Conservation (phyloP, 2,329 filamentous ascomycete species). For the Colletotrichum kahawae region DNA sequence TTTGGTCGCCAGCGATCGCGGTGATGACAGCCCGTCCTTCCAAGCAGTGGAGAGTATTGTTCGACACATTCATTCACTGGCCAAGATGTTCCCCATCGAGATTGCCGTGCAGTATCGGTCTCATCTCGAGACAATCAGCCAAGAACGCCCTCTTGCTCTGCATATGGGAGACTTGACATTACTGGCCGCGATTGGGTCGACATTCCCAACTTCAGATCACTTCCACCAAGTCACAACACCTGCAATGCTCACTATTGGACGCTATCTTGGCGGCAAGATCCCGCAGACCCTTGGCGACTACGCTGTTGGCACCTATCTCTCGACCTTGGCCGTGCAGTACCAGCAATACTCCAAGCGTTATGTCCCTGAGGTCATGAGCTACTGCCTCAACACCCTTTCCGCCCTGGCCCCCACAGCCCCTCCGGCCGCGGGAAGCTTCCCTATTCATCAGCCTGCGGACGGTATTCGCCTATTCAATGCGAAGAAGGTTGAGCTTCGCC, state of each 20-base stretch:
- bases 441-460: constrained; percentile 60
- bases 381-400: constrained; percentile 75
- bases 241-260: constrained; percentile 81
- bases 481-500: constrained; percentile 47
- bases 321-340: constrained; percentile 80
- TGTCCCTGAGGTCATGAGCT: constrained; percentile 87
- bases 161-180: constrained; percentile 77
- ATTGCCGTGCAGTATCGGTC: constrained; percentile 79
- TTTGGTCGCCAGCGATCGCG: constrained; percentile 51
- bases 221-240: constrained; percentile 96
- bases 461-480: constrained; percentile 55
- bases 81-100: constrained; percentile 81
- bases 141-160: constrained; percentile 54
- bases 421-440: constrained; percentile 60
- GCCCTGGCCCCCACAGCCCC: constrained; percentile 64
- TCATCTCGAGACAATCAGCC: constrained; percentile 66
- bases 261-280: constrained; percentile 81
- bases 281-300: constrained; percentile 70
- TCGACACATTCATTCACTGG: constrained; percentile 90
- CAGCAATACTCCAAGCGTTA: constrained; percentile 85
- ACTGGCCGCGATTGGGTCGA: constrained; percentile 81
- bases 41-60: constrained; percentile 77
- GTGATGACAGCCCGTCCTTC: constrained; percentile 59
- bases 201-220: constrained; percentile 95
- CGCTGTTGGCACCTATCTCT: constrained; percentile 77